These are phyloP conservation scores for Quercus aquifolioides DNA, from an alignment of 306 rosid species.

Conservation along the genomic window DNA sequence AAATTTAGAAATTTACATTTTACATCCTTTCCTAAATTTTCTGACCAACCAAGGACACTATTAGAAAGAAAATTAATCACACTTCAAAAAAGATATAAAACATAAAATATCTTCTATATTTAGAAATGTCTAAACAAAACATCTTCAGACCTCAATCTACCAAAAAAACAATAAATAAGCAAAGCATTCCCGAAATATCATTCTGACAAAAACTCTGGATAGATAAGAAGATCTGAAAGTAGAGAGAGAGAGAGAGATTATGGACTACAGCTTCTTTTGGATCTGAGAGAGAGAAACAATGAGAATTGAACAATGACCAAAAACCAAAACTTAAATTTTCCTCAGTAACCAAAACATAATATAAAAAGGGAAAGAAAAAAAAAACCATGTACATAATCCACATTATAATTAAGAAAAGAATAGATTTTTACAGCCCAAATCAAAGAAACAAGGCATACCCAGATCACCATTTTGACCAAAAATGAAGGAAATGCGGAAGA, in stretches of 20 bases:
- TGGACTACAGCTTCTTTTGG: conserved; percentile 2
- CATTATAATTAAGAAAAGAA: background rate
- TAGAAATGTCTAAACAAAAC: conserved; percentile 11
- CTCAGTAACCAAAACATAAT: conserved; percentile 8
- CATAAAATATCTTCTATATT: background rate
- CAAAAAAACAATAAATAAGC: background rate
- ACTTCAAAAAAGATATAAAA: background rate
- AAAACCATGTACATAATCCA: background rate
- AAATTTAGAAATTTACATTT: background rate
- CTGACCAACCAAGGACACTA: background rate
- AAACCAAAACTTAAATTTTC: background rate
- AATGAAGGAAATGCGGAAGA: conserved; percentile 43
- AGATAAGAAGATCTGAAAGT: conserved; percentile 44
- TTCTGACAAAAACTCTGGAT: conserved; percentile 3
- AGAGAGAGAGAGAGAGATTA: conserved; percentile 3
- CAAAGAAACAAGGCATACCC: conserved; percentile 30
- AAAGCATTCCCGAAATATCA: background rate
- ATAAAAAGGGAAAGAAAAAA: background rate
- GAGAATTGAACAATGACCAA: background rate
- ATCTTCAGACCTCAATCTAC: background rate
- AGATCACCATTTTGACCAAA: conserved; percentile 30
- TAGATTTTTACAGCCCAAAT: conserved; percentile 3
- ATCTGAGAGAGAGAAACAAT: conserved; percentile 25
- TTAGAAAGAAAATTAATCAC: background rate
- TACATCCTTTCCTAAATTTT: background rate